phyloP scores from a whole-genome alignment of 306 rosid genomes.

The Oxytropis ochrocephala region DNA sequence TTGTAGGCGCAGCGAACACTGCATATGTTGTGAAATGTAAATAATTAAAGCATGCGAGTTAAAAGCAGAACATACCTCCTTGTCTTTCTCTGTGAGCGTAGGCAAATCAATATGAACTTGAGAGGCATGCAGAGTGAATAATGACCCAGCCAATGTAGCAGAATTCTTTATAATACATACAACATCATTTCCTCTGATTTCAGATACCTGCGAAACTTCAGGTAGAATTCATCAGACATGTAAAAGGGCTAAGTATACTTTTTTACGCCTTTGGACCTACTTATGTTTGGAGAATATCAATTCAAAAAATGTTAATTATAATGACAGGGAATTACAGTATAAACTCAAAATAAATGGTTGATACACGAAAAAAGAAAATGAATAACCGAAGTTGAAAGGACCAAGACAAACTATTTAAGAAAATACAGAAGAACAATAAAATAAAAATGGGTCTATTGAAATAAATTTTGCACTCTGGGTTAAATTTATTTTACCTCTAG shows the following conservation, averaged over 20 bases:
- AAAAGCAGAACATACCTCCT: conserved; percentile 49
- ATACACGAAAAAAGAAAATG: not conserved
- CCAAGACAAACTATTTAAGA: conserved; percentile 10
- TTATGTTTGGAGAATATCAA: conserved; percentile 9
- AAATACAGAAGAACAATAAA: not conserved
- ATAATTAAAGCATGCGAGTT: not conserved
- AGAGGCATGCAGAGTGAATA: conserved; percentile 91
- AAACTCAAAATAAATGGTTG: not conserved
- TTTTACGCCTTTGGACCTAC: conserved; percentile 8
- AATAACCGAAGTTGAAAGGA: conserved; percentile 4
- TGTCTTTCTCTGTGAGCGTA: conserved; percentile 81
- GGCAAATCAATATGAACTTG: conserved; percentile 86
- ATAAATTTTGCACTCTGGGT: not conserved
- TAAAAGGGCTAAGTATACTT: not conserved
- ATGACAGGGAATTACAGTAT: not conserved
- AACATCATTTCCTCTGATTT: conserved; percentile 71
- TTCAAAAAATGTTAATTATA: not conserved
- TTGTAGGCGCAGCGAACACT: not conserved
- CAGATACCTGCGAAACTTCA: conserved; percentile 61
- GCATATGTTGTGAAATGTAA: not conserved
- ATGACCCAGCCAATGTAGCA: conserved; percentile 84
- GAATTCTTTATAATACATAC: conserved; percentile 79
- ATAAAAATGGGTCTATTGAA: not conserved
- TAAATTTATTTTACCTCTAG: conserved; percentile 62
- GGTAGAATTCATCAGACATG: conserved; percentile 20